phyloP scores from a whole-genome alignment of 179 eudicot species.

The Beta corolliflora region DNA sequence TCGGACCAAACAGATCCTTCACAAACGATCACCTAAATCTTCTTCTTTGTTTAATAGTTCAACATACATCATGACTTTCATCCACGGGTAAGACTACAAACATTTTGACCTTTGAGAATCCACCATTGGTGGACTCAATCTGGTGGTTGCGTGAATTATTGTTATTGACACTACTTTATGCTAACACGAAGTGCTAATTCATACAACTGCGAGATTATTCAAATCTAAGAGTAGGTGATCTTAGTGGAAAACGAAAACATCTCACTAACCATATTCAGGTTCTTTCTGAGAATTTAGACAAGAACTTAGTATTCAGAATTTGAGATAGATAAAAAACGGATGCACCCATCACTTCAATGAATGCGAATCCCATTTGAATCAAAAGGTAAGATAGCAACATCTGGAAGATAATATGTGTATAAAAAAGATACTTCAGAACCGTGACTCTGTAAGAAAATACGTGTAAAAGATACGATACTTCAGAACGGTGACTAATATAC shows the following conservation, averaged over 20 bases:
- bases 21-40: not conserved
- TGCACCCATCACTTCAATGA: not conserved
- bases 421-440: not conserved
- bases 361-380: not conserved
- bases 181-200: not conserved
- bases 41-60: not conserved
- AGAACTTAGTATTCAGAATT: not conserved
- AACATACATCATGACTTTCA: not conserved
- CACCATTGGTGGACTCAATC: not conserved
- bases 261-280: not conserved
- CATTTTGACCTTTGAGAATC: not conserved
- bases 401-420: not conserved
- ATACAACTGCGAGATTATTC: not conserved
- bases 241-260: not conserved
- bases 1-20: not conserved
- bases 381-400: not conserved
- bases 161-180: not conserved
- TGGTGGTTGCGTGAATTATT: not conserved
- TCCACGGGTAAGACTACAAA: not conserved
- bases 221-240: not conserved
- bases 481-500: conserved; percentile 31
- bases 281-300: not conserved
- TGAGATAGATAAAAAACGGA: not conserved
- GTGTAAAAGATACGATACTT: not conserved
- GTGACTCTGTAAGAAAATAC: conserved; percentile 20